Conservation (phyloP, 768 basidiomycete species). For the Mycena rosella region DNA sequence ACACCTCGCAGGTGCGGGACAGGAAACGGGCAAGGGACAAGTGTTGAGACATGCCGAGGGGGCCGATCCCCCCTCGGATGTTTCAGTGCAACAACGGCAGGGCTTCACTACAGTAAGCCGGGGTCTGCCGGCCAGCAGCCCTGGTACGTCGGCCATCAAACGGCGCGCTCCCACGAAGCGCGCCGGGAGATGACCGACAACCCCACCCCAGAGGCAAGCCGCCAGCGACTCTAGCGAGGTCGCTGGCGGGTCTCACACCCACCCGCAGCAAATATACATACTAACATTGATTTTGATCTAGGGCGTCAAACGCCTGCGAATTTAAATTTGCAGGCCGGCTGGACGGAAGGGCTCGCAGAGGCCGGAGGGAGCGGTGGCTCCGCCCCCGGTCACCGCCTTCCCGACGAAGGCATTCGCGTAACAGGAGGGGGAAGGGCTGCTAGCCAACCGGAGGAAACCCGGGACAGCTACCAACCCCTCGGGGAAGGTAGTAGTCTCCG, state of each 20-base stretch:
- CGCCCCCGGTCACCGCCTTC: not conserved
- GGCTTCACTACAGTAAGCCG: not conserved
- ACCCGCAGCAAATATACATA: not conserved
- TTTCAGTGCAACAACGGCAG: no score
- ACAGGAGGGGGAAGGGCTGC: conserved; percentile 2
- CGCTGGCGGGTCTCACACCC: not conserved
- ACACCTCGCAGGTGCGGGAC: not conserved
- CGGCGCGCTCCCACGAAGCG: not conserved
- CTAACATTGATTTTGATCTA: not conserved
- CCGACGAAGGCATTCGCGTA: not conserved
- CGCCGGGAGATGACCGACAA: not conserved
- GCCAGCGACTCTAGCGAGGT: conserved; percentile 3
- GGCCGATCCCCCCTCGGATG: no score
- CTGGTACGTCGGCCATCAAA: not conserved
- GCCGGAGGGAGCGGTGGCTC: conserved; percentile 1
- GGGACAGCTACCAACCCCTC: conserved; percentile 5
- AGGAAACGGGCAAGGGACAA: not conserved
- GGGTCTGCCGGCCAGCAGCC: not conserved
- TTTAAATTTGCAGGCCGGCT: no score
- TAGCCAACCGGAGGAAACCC: not conserved
- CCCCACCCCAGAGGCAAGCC: not conserved
- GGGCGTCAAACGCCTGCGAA: not conserved
- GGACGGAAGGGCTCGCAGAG: not conserved
- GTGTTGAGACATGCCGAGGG: no score
- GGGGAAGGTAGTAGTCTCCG: not conserved